Base-by-base conservation (phyloP, 2,329 filamentous ascomycete species). In the Paraphaeosphaeria minitans region DNA sequence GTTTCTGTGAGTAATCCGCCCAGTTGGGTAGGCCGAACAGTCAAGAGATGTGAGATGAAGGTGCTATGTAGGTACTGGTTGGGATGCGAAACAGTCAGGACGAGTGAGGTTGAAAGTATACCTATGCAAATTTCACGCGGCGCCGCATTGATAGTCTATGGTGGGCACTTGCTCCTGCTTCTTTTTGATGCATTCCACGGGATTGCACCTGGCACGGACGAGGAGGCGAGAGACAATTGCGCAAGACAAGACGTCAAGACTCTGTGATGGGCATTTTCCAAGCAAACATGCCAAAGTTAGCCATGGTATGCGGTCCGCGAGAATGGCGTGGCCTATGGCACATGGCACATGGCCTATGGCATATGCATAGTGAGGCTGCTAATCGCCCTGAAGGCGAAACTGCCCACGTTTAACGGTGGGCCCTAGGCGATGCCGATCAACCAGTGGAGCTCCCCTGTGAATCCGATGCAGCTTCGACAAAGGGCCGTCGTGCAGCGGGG, bases 311-410 rank as follows among this genome's bases (percentile, higher is more conserved):
- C 21, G 10, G 29, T 43, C 31, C 6, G 47, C 47, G 47, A 31
- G 47, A 27, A 37, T 43, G 50, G 37, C 21, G 16, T 21, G 37
- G 49, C 37, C 12, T 10, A 52, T 52, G 37, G n/a, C 37, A 41
- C 42, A 42, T 14, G n/a, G 50, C 37, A 14, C 10, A 53, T 53
- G 37, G 50, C 37, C 7, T 10, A 53, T 53, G 37, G 50, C 37
- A 14, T 10, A 53, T 53, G 37, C 37, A 42, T 53, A 42, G n/a
- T 53, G 50, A 53, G 50, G 50, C 50, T 53, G 50, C 14, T 53
- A n/a, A 24, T 7, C 16, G 16, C 35, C 37, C 50, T 41, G 33
- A 29, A 41, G 27, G 27, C 33, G 50, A 53, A 43, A 53, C 49
- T 19, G 50, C 14, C 14, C 37, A 53, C 22, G 50, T 53, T 53